Evolutionary conservation across 306 rosid species (phyloP).

Genomic region (Cucurbita argyrosperma): DNA sequence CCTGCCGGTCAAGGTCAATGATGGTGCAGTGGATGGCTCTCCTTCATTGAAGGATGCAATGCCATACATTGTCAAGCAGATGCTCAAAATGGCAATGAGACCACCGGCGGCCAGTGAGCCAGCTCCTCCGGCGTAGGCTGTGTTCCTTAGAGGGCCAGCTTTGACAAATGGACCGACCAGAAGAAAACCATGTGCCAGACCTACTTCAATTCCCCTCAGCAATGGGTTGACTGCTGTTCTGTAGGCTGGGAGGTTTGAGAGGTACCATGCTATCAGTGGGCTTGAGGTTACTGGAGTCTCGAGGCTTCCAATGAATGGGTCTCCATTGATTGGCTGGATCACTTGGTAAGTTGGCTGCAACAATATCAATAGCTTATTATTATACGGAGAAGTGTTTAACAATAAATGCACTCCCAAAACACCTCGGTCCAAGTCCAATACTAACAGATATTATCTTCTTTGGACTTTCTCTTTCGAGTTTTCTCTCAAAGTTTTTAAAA

Average conservation of each 20-base stretch:
- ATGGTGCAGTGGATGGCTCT: constrained; percentile 74
- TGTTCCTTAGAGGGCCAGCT: constrained; percentile 82
- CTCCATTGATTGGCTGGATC: constrained; percentile 89
- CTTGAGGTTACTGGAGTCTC: constrained; percentile 96
- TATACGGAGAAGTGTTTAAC: not conserved
- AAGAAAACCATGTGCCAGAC: constrained; percentile 74
- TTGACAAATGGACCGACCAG: constrained; percentile 91
- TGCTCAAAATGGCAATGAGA: constrained; percentile 67
- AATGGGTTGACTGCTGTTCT: constrained; percentile 89
- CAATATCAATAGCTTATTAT: not conserved
- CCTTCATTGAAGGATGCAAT: constrained; percentile 80
- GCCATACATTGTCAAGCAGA: constrained; percentile 67
- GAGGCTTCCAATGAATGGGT: constrained; percentile 93
- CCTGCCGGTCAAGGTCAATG: constrained; percentile 68
- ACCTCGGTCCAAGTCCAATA: not conserved
- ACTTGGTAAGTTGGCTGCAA: constrained; percentile 74
- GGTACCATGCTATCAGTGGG: constrained; percentile 87
- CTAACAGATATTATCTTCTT: no score
- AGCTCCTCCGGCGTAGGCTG: constrained; percentile 45
- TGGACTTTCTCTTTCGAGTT: no score
- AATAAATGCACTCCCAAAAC: not conserved
- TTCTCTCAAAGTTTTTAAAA: no score
- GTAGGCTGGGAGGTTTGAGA: constrained; percentile 90
- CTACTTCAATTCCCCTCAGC: constrained; percentile 76
- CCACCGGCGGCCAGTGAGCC: constrained; percentile 87